A percentile compares a stretch with the other conserved stretches of the same genome.
Evolutionary conservation across 495 filamentous ascomycete species (phyloP).

Genomic region (Penicillium canescens): DNA sequence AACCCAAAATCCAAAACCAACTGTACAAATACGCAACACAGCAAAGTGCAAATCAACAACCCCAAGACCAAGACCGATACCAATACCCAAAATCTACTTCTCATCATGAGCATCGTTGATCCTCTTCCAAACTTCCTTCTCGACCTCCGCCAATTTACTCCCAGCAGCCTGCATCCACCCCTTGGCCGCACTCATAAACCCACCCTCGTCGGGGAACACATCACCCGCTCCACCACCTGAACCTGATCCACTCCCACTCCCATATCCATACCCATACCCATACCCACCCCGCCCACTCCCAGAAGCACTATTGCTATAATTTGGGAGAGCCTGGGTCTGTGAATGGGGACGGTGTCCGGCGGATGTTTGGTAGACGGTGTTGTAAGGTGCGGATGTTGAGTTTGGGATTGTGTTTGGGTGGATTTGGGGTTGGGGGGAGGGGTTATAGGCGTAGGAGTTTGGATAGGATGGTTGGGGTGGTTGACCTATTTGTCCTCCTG

Average conservation of each 20-base stretch:
- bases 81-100: slow-evolving; percentile 4
- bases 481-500: no score
- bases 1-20: not conserved
- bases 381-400: slow-evolving; percentile 41
- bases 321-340: slow-evolving; percentile 13
- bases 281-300: slow-evolving; percentile 18
- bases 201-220: slow-evolving; percentile 40
- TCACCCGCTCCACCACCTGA: slow-evolving; percentile 18
- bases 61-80: not conserved
- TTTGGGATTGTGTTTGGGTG: slow-evolving; percentile 26
- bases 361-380: slow-evolving; percentile 56
- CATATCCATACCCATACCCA: slow-evolving; percentile 11
- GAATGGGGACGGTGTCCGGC: slow-evolving; percentile 8
- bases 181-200: slow-evolving; percentile 56
- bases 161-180: slow-evolving; percentile 63
- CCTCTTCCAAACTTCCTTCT: slow-evolving; percentile 71
- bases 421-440: slow-evolving; percentile 8
- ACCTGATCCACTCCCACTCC: slow-evolving; percentile 12
- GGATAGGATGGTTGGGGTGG: slow-evolving; percentile 2
- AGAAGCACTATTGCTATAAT: slow-evolving; percentile 23
- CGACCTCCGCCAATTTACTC: slow-evolving; percentile 59
- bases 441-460: slow-evolving; percentile 19
- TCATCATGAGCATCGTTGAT: slow-evolving; percentile 54
- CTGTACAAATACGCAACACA: not conserved
- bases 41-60: not conserved